phyloP scores from a whole-genome alignment of 2,329 filamentous ascomycete genomes.

The Fusarium virguliforme region DNA sequence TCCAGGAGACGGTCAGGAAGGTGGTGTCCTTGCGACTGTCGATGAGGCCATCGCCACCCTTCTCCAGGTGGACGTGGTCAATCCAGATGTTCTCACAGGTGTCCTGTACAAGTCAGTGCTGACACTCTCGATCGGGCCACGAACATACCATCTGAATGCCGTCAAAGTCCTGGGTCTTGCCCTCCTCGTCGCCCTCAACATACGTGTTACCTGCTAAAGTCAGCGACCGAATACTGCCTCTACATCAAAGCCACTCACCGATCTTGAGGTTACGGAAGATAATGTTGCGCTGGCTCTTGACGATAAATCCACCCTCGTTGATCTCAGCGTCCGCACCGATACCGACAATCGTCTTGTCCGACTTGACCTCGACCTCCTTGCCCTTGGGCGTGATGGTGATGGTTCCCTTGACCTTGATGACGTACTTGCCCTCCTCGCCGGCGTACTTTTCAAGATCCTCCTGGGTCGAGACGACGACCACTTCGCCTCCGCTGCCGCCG shows the following conservation, averaged over 20 bases:
- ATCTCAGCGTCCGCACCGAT: constrained; percentile 46
- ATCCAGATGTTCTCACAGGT: constrained; percentile 50
- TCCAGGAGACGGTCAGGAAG: constrained; percentile 49
- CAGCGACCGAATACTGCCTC: not conserved
- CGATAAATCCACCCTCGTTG: constrained; percentile 43
- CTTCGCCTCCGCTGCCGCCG: constrained; percentile 42
- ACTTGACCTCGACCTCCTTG: constrained; percentile 44
- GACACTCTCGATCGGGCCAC: too few relatives aligned
- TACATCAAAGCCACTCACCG: constrained; percentile 14
- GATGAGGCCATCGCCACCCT: constrained; percentile 46
- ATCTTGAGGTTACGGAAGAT: constrained; percentile 49
- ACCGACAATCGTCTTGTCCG: constrained; percentile 50
- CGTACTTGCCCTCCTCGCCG: constrained; percentile 39
- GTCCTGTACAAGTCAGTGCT: constrained; percentile 21
- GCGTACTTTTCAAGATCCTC: constrained; percentile 48
- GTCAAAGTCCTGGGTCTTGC: constrained; percentile 48
- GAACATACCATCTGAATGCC: constrained; percentile 45
- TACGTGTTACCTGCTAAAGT: constrained; percentile 30
- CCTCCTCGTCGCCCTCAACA: constrained; percentile 43
- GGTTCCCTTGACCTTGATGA: constrained; percentile 46
- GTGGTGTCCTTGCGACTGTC: constrained; percentile 51
- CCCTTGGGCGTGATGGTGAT: constrained; percentile 46
- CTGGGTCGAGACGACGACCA: constrained; percentile 42
- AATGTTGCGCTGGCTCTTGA: constrained; percentile 44
- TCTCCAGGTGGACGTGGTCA: constrained; percentile 48